Base-by-base conservation (phyloP, 225 moss, liverwort and hornwort genomes). In the Antitrichia curtipendula region DNA sequence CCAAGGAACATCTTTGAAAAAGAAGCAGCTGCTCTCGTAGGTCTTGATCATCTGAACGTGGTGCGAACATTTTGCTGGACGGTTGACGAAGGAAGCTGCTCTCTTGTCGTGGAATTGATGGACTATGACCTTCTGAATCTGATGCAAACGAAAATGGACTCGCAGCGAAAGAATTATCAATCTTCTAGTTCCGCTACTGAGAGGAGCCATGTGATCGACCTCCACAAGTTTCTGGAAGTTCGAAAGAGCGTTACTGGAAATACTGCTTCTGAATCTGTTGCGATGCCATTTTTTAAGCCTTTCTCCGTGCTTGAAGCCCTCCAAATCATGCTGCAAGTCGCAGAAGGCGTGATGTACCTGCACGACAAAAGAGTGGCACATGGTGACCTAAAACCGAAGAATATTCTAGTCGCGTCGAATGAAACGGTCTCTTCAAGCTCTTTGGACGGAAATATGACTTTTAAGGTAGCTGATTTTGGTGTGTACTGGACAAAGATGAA, bases 31-130 rank as follows among this genome's bases (percentile, higher is more conserved):
- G 54, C 45, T 86, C 75, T 91, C 58, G 83, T 62, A 62, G 68
- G 24, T 66, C 90, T 88, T 2, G 19, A 81, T 78, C 90, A 92
- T 69, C 58, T 27, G 41, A 88, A 90, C 25, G 16, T 90, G 40
- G 31, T 88, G 86, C 52, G 49, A 53, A 86, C 86, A 20, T 79
- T 21, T 60, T 56, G 58, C 77, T 92, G 88, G 90, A 2, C 88
- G 9, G 76, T 88, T 49, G 57, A 86, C 71, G 74, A 78, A 40
- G 43, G 80, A 62, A 90, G 90, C 86, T 92, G 90, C 88, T 90
- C 92, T 29, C 86, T 90, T 58, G 77, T 92, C 15, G 21, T 77
- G 41, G 92, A 92, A 49, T 86, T 74, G 59, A 78, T 92, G 88
- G 84, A 65, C 59, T 58, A 76, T 58, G 64, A 90, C 70, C 88